These are phyloP conservation scores for Penicillium carneum DNA, from an alignment of 2,329 filamentous ascomycete species.

Conservation along the genomic window DNA sequence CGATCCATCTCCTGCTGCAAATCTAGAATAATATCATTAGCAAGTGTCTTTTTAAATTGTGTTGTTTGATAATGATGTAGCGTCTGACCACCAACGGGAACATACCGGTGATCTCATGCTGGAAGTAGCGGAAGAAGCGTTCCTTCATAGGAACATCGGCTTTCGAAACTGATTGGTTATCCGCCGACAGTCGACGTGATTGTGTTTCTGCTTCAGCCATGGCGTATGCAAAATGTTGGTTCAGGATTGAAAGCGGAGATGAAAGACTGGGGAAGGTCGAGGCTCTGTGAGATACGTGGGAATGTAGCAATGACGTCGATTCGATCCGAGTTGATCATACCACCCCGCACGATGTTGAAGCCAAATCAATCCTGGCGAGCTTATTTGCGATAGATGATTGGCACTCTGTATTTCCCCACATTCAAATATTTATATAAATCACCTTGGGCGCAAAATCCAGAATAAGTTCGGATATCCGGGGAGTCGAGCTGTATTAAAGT, in stretches of 20 bases:
- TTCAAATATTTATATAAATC: neutral
- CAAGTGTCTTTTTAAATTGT: neutral
- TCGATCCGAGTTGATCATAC: constrained; percentile 27
- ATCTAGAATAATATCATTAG: constrained; percentile 57
- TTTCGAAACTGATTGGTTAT: constrained; percentile 45
- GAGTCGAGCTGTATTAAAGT: neutral
- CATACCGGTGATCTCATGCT: constrained; percentile 73
- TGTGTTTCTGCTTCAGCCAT: constrained; percentile 46
- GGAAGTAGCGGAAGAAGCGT: constrained; percentile 84
- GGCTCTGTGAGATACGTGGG: constrained; percentile 2
- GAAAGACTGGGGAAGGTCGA: constrained; percentile 2
- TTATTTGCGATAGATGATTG: constrained; percentile 1
- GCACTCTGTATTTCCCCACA: constrained; percentile 4
- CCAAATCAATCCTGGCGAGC: neutral
- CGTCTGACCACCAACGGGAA: constrained; percentile 23
- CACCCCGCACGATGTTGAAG: constrained; percentile 27
- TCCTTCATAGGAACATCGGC: constrained; percentile 66
- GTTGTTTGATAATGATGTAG: neutral
- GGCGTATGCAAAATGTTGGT: constrained; percentile 13
- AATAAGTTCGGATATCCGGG: neutral
- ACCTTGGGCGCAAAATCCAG: neutral
- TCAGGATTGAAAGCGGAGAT: neutral
- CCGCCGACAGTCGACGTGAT: constrained; percentile 42
- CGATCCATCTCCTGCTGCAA: constrained; percentile 78
- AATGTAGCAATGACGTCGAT: constrained; percentile 48